Conservation (phyloP, 164 flowering plant genomes). For the Tetrastigma voinierianum region DNA sequence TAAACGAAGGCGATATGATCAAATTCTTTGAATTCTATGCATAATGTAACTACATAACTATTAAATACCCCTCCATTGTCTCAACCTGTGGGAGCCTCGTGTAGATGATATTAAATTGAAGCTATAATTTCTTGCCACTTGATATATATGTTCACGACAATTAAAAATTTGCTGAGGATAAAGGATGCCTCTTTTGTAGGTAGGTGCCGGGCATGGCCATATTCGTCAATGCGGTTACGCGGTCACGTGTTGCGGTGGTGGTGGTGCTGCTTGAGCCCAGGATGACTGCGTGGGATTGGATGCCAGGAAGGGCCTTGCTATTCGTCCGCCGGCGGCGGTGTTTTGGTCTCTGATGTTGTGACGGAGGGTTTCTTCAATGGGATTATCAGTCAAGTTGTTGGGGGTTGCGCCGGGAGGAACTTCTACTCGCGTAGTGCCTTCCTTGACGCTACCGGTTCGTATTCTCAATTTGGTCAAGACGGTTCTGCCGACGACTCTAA, state of each 20-base stretch:
- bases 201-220: no score
- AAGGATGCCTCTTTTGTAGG: no score
- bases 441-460: conserved; percentile 38
- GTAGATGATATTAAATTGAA: no score
- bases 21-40: no score
- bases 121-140: no score
- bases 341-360: conserved; percentile 32
- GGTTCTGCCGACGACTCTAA: conserved; percentile 47
- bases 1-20: no score
- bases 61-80: no score
- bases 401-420: conserved; percentile 40
- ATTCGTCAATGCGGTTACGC: conserved; percentile 29
- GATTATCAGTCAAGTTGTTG: conserved; percentile 32
- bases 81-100: no score
- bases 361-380: conserved; percentile 43
- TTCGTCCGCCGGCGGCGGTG: conserved; percentile 16
- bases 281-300: conserved; percentile 38
- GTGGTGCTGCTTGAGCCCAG: conserved; percentile 35
- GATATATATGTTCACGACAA: no score
- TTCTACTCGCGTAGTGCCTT: conserved; percentile 52
- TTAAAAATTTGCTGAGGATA: no score
- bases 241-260: conserved; percentile 26
- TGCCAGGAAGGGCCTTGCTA: conserved; percentile 43
- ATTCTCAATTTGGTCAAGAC: conserved; percentile 40
- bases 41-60: no score